Conservation (phyloP, 148 eudicot genomes). For the Rhododendron henanense region DNA sequence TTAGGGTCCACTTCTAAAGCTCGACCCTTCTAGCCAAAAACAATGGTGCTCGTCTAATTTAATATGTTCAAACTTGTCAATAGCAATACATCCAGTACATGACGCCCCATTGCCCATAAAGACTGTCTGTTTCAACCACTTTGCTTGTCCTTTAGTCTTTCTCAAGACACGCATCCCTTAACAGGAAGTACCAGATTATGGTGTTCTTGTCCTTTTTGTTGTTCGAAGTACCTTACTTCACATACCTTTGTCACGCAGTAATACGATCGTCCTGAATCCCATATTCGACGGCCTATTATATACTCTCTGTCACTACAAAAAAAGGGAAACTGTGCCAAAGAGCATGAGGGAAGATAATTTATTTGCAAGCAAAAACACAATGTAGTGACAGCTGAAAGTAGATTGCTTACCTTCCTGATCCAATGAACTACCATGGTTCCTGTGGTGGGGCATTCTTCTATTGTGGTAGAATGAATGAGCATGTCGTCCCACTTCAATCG, state of each 20-base stretch:
- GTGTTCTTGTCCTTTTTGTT: neutral
- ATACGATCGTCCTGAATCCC: conserved; percentile 76
- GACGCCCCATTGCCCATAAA: neutral
- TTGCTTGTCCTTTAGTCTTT: neutral
- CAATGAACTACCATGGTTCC: conserved; percentile 92
- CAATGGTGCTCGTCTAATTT: neutral
- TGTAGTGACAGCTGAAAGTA: neutral
- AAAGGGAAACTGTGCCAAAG: conserved; percentile 75
- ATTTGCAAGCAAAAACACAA: neutral
- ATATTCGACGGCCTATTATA: conserved; percentile 81
- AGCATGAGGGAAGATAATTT: conserved; percentile 8
- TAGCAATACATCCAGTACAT: neutral
- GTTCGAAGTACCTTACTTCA: neutral
- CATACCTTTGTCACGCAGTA: conserved; percentile 95
- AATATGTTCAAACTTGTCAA: neutral
- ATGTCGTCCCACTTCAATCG: conserved; percentile 89
- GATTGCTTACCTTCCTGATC: conserved; percentile 68
- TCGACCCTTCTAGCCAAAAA: neutral
- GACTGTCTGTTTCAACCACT: neutral
- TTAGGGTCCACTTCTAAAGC: neutral
- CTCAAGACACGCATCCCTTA: neutral
- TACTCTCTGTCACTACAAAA: conserved; percentile 98
- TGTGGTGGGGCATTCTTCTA: conserved; percentile 68
- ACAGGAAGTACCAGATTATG: neutral
- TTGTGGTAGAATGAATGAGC: conserved; percentile 52